Conservation (phyloP, 2,329 filamentous ascomycete genomes). For the Nigrospora oryzae region DNA sequence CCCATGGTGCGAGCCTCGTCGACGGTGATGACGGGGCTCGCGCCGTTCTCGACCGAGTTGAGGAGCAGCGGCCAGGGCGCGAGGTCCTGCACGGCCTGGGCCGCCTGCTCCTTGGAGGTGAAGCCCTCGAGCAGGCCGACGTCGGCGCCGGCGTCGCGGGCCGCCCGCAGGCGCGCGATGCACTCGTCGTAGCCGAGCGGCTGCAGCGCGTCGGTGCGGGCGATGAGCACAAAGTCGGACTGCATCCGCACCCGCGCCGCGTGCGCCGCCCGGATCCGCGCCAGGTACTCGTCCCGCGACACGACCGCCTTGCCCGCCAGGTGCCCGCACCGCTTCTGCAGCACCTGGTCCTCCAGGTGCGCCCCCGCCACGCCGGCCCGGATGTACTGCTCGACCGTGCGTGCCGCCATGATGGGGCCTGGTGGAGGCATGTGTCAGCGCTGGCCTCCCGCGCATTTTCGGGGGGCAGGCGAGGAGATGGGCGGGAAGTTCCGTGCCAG, state of each 20-base stretch:
- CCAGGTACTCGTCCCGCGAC: slow-evolving; percentile 34
- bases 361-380: slow-evolving; percentile 38
- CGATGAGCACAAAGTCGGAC: slow-evolving; percentile 56
- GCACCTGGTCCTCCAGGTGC: slow-evolving; percentile 28
- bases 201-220: slow-evolving; percentile 54
- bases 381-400: slow-evolving; percentile 40
- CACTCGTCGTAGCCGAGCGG: slow-evolving; percentile 48
- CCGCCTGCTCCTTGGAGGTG: slow-evolving; percentile 38
- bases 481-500: too few relatives aligned
- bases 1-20: slow-evolving; percentile 46
- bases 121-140: slow-evolving; percentile 53
- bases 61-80: slow-evolving; percentile 42
- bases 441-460: too few relatives aligned
- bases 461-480: background rate
- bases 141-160: slow-evolving; percentile 48
- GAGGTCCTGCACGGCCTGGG: slow-evolving; percentile 34
- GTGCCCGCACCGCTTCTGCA: slow-evolving; percentile 59
- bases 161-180: slow-evolving; percentile 37
- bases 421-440: background rate
- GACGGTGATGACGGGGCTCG: slow-evolving; percentile 42
- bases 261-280: slow-evolving; percentile 48
- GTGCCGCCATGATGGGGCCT: slow-evolving; percentile 27
- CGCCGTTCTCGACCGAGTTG: slow-evolving; percentile 49
- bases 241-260: slow-evolving; percentile 36
- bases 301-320: slow-evolving; percentile 54